Base-by-base conservation (phyloP, 1,139 yeast genomes). In the Yamadazyma triangularis region DNA sequence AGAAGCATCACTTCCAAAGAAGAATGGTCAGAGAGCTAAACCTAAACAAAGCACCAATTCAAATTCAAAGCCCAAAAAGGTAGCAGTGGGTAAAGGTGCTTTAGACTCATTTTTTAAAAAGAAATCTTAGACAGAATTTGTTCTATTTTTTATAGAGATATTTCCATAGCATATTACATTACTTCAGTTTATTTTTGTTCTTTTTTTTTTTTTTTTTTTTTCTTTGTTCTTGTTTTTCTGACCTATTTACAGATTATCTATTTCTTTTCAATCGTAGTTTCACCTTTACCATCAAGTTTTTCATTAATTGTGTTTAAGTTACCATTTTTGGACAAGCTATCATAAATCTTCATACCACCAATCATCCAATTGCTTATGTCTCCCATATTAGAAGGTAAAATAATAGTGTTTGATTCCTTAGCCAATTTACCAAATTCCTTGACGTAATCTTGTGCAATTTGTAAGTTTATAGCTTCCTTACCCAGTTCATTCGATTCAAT, bases 341-440 rank as follows among this genome's bases (percentile, higher is more conserved):
- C 74, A 54, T 73, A 81, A 41, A 85, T 81, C 26, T 83, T 74
- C 70, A 84, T 58, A 1, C 94, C 94, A 40, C 83, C 70, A 24
- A 89, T 87, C 63, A 85, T 79, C 61, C 82, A 72, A 16, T 77
- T 70, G 28, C 89, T 79, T 55, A 85, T 65, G 46, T 85, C 89
- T 39, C 85, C 82, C 52, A 85, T 57, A 36, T 80, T 81, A 10
- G 87, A 74, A 11, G 95, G 95, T 26, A 85, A 70, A 26, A 85
- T 80, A 20, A 86, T 73, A 1, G 93, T 81, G 50, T 83, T 85
- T 27, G 83, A 64, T 53, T 83, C 89, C 64, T 85, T 84, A 26
- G 95, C 95, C 51, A 85, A 66, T 44, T 84, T 79, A 30, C 86
- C 84, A 52, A 85, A 85, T 28, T 89, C 86, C 36, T 78, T 83